These are phyloP conservation scores for Rhododendron ovatum DNA, from an alignment of 148 eudicot genomes.

Conservation along the genomic window DNA sequence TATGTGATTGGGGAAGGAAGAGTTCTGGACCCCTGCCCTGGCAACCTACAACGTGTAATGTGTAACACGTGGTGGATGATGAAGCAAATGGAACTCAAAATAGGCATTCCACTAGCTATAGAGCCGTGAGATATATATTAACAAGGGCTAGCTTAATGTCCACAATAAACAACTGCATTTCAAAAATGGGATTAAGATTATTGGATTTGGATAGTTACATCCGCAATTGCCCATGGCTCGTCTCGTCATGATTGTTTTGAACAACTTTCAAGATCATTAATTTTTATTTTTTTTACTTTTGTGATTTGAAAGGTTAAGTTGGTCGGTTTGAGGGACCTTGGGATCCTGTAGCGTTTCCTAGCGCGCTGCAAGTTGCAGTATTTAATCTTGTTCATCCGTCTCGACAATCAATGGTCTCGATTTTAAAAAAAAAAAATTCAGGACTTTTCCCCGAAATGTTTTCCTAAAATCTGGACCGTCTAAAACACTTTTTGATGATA, in stretches of 20 bases:
- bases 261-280: neutral
- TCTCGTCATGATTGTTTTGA: neutral
- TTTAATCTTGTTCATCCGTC: too few species aligned
- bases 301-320: neutral
- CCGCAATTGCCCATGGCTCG: neutral
- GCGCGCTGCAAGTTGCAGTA: too few species aligned
- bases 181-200: neutral
- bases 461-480: too few species aligned
- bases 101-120: constrained; percentile 10
- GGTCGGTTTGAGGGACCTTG: too few species aligned
- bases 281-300: neutral
- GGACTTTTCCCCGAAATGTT: too few species aligned
- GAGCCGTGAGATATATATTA: neutral
- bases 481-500: too few species aligned
- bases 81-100: constrained; percentile 13
- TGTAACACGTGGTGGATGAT: constrained; percentile 16
- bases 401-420: too few species aligned
- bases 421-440: too few species aligned
- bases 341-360: too few species aligned
- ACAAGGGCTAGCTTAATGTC: neutral
- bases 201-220: neutral
- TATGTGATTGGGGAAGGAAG: neutral
- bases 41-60: neutral
- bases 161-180: constrained; percentile 1
- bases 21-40: neutral